These are phyloP conservation scores for Eremochloa ophiuroides DNA, from an alignment of 176 grass and related monocot species.

Conservation along the genomic window DNA sequence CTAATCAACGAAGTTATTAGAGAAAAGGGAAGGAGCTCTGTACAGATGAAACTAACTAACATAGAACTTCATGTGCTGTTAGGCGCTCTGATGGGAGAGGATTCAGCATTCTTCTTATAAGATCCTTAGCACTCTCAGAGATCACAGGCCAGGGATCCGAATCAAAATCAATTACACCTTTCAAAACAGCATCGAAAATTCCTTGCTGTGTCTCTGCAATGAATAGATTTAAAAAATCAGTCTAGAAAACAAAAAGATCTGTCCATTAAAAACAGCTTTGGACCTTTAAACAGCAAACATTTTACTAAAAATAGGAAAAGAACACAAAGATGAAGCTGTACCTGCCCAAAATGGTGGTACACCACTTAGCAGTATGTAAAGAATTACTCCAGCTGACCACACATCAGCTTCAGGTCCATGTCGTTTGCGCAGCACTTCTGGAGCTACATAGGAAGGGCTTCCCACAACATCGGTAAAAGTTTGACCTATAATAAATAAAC, in stretches of 20 bases:
- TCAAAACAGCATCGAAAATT: conserved; percentile 63
- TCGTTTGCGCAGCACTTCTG: too few relatives aligned
- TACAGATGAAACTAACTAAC: conserved; percentile 42
- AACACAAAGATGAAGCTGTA: too few relatives aligned
- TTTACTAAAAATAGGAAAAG: too few relatives aligned
- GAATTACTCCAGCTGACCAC: too few relatives aligned
- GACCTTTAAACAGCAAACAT: neutral
- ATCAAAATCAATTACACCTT: conserved; percentile 59
- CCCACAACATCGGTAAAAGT: too few relatives aligned
- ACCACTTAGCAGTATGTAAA: too few relatives aligned
- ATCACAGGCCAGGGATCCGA: conserved; percentile 67
- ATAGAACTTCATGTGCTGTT: conserved; percentile 43
- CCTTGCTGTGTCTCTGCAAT: conserved; percentile 53
- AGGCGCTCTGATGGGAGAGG: conserved; percentile 9
- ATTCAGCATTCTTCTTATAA: conserved; percentile 55
- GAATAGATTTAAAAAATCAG: conserved; percentile 10
- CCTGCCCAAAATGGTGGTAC: too few relatives aligned
- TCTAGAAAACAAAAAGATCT: neutral
- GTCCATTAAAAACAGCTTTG: neutral
- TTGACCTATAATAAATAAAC: too few relatives aligned
- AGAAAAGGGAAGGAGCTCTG: neutral
- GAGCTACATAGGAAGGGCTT: too few relatives aligned
- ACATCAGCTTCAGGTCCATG: too few relatives aligned
- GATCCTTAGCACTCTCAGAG: conserved; percentile 60
- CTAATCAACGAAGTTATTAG: neutral